Evolutionary conservation across 495 filamentous ascomycete species (phyloP), one percentile per base, ranked within the genome.

Genomic region (Penicillium angulare): DNA sequence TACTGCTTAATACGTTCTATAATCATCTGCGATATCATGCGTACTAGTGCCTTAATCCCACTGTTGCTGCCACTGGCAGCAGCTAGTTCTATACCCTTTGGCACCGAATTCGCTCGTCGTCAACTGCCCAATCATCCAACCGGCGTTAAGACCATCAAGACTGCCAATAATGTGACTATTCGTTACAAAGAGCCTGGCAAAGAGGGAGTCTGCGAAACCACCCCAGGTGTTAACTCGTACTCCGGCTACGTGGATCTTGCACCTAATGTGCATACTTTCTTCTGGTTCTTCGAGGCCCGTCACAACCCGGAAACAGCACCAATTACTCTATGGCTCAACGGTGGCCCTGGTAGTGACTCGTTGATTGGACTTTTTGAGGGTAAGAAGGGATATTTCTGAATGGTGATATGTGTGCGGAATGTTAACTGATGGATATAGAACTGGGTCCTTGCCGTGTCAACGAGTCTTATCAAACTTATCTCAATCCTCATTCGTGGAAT

Each of bases 401-500:
- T 72, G 47, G 71, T 85, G 21, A 79, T 7, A 77, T 86, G 53
- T 65, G n/a, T n/a, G n/a, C n/a, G n/a, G n/a, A n/a, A n/a, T n/a
- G n/a, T n/a, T n/a, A 81, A 50, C 77, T 13, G 60, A 73, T 40
- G 68, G 79, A 23, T 63, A 77, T 81, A 86, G 58, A 80, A 81
- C 56, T 39, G 77, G 84, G 83, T 0, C 84, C 84, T 2, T 87
- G 84, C 53, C 62, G 66, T n/a, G 68, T 80, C 22, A 76, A 81
- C 47, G 68, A 78, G 31, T 74, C 68, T 16, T 79, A 80, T 50
- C 71, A 66, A 9, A 80, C 79, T 0, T 61, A 66, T 7, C 52
- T 68, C 20, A 79, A 81, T 46, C 78, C 78, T 0, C 78, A 82
- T 61, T 80, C 77, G 29, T 88, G 74, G 64, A 87, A 86, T 59